Evolutionary conservation across 2,329 filamentous ascomycete species (phyloP), one percentile per base, ranked within the genome.

Genomic region (Pyrenochaeta sp.): DNA sequence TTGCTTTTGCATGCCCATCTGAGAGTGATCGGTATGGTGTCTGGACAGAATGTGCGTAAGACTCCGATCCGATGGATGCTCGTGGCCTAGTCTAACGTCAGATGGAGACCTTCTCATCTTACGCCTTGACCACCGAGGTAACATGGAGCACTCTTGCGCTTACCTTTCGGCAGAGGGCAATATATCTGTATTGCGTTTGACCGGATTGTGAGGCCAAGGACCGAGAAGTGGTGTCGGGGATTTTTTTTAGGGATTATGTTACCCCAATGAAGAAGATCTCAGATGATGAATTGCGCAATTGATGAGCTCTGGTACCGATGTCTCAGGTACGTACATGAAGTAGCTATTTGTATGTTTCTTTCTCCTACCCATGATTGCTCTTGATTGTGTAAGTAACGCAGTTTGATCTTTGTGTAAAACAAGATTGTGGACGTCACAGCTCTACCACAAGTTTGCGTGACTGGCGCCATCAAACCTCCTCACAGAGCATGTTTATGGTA

Each of bases 361-460:
- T n/a, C n/a, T n/a, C 18, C 6, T 6, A n/a, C 18, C 2, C 7
- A 37, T 22, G 20, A 35, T 41, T 44, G 32, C 20, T 22, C 7
- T 21, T 22, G 13, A 11, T 35, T 42, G 17, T 35, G 31, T 30
- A 18, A 14, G 37, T 36, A 22, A 22, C 15, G 32, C 30, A 37
- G 48, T 61, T 60, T 63, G 54, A 56, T 38, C 37, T 23, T 28
- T 43, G 37, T 15, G 44, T 35, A 27, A 26, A 42, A 42, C 22
- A 20, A 50, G 44, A 37, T 44, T 49, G 49, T 42, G 48, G 41
- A 29, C 39, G 40, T 35, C 22, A 39, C 29, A 48, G 20, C 36
- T 22, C 31, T 24, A 42, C 21, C 15, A 18, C 34, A 28, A 36
- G 35, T 30, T 42, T 55, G 53, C 44, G 50, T 54, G 36, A 58